Conservation (phyloP, 164 flowering plant genomes). For the Vitis rupestris region DNA sequence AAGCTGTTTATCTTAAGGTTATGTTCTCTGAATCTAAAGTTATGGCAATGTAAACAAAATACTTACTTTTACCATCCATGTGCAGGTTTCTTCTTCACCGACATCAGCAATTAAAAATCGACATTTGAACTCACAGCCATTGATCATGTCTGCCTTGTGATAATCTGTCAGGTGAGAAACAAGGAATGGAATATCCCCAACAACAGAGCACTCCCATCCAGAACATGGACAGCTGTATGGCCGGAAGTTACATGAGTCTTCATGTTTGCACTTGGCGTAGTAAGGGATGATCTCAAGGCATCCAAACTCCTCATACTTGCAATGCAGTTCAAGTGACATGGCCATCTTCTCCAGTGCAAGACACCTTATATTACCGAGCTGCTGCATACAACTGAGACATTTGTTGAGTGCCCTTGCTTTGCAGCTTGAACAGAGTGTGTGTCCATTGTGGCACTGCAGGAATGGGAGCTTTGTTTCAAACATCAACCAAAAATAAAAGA, state of each 20-base stretch:
- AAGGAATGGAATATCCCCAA: conserved; percentile 54
- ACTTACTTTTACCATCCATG: no score
- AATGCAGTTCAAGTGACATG: conserved; percentile 45
- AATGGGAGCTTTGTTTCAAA: neutral
- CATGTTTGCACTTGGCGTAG: conserved; percentile 61
- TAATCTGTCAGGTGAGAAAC: conserved; percentile 60
- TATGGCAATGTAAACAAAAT: no score
- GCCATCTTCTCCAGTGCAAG: conserved; percentile 67
- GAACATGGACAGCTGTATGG: conserved; percentile 67
- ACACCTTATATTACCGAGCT: conserved; percentile 66
- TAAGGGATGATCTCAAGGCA: conserved; percentile 65
- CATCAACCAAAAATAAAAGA: no score
- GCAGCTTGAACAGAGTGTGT: conserved; percentile 60
- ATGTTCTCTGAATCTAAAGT: no score
- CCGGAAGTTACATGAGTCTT: conserved; percentile 49
- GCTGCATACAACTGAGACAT: conserved; percentile 65
- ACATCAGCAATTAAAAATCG: conserved; percentile 41
- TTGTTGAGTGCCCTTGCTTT: conserved; percentile 56
- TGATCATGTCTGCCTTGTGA: conserved; percentile 67
- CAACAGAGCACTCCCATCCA: conserved; percentile 58
- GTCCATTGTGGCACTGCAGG: conserved; percentile 65
- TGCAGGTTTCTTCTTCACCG: no score
- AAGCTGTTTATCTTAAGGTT: no score
- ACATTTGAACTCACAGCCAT: conserved; percentile 62
- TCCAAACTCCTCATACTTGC: conserved; percentile 20